Evolutionary conservation across 192 early-diverging fungal species (phyloP), one percentile per base, ranked within the genome.

Genomic region (Coemansia sp.): DNA sequence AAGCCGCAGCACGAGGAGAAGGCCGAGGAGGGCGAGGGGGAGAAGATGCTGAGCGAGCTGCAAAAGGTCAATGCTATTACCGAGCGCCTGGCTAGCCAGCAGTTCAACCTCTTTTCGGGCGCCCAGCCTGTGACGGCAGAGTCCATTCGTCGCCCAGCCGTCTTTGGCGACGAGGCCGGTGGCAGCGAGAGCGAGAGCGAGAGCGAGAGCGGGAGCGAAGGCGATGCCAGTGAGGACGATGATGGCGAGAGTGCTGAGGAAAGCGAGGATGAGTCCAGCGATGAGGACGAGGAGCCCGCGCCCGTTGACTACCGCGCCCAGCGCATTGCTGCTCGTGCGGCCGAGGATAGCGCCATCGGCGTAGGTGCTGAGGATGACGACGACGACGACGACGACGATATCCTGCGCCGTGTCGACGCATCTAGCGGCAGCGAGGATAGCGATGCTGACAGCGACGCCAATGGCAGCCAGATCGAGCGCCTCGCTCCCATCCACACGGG

Each of bases 21-120:
- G 35, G 85, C 83, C 55, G 79, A 72, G 74, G 87, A 66, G 34
- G 87, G 83, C 35, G 78, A 86, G 66, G 97, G 97, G 20, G 95
- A 99, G 69, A 86, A 88, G 62, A 92, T 99, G 89, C 94, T 99
- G 21, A 88, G 90, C 69, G 88, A 93, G 66, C 77, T 99, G 57
- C 97, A 99, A 76, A 91, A 94, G 73, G 92, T 86, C 11, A 64
- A 83, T 33, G 58, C 71, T 71, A 71, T 69, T 52, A 37, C 67
- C 1, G 83, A 78, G 5, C 69, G 69, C 23, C 31, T 84, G 66
- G 70, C 71, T 0, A 61, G 36, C 34, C 71, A 79, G 63, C 67
- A 75, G 61, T 71, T 84, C 23, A 76, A 66, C 42, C 53, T 84
- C 39, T 84, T 84, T 39, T 78, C 78, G 28, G 67, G 72, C 48